Evolutionary conservation across 2,329 filamentous ascomycete genomes (phyloP).

Genomic region (Microcyclosporella mali): DNA sequence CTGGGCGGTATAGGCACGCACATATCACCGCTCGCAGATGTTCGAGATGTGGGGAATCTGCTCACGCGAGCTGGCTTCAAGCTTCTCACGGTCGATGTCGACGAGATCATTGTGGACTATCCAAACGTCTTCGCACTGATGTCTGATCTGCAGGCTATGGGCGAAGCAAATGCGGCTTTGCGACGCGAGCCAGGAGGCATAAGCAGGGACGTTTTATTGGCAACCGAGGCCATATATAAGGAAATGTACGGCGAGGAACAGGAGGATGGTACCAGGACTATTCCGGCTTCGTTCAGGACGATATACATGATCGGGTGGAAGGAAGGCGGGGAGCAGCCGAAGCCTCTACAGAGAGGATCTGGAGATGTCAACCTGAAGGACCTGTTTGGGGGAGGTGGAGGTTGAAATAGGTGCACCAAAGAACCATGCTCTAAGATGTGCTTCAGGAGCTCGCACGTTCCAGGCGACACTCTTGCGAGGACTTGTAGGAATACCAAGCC

Average conservation of each 20-base stretch:
- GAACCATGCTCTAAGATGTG: background rate
- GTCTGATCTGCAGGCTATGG: conserved; percentile 93
- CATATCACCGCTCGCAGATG: conserved; percentile 85
- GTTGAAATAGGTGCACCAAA: too few species aligned
- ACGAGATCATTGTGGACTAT: conserved; percentile 94
- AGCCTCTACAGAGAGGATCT: conserved; percentile 76
- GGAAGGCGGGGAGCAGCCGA: conserved; percentile 67
- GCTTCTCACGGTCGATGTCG: conserved; percentile 91
- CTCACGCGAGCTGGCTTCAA: conserved; percentile 86
- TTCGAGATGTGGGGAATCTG: conserved; percentile 82
- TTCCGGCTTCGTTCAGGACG: conserved; percentile 84
- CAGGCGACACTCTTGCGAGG: too few species aligned
- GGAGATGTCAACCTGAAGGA: conserved; percentile 87
- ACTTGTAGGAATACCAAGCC: too few species aligned
- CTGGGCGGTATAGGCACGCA: conserved; percentile 87
- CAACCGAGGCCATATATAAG: conserved; percentile 81
- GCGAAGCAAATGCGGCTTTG: conserved; percentile 82
- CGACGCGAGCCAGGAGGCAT: conserved; percentile 74
- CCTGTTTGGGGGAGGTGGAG: conserved; percentile 50
- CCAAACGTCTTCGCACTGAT: conserved; percentile 85
- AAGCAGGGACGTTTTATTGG: conserved; percentile 74
- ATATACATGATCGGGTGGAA: conserved; percentile 99
- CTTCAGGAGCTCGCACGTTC: too few species aligned
- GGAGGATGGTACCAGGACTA: conserved; percentile 55
- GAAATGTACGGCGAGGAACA: conserved; percentile 71